Base-by-base conservation (phyloP, 495 filamentous ascomycete genomes). In the Lichenothelia convexa region DNA sequence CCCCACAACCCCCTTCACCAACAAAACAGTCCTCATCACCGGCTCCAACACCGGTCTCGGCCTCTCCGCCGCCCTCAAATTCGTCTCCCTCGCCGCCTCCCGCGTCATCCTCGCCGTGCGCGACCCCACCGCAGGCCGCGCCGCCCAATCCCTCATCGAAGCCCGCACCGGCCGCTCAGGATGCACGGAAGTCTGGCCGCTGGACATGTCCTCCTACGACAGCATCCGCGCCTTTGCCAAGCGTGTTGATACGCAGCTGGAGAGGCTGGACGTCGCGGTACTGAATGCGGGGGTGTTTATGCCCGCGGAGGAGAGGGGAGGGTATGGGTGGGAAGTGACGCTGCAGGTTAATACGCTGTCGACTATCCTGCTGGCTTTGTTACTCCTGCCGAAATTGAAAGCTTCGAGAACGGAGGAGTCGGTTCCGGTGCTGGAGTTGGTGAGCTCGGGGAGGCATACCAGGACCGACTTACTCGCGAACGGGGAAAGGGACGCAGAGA, bases 261-360 rank as follows among this genome's bases (percentile, higher is more conserved):
- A 43, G 1, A 43, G 39, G 2, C 32, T 54, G 19, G 49, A 54
- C 38, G 20, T 46, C 15, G 19, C 39, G 1, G 16, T 49, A 2
- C 30, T 40, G 18, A 54, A 54, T 38, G 47, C 47, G 13, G 47
- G 47, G 3, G 22, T 46, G 8, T 12, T 32, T 4, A 16, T 17
- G 9, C 11, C 18, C 1, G 6, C 18, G 6, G 44, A 27, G 38
- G 16, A 30, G 19, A 15, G 18, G 22, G 21, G 32, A 4, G 20
- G 26, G 2, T 70, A 65, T 3, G 67, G 63, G 1, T 70, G 59
- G 56, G 75, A 80, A 40, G 50, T 61, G 37, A 57, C 54, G 0
- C 15, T 77, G 11, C 68, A 75, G 45, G 65, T 77, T 32, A 76
- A 78, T 42, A 59, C 64, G 0, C 53, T 79, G 2, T 69, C 67